Conservation (phyloP, 2,329 filamentous ascomycete species). For the Cryphonectria parasitica region DNA sequence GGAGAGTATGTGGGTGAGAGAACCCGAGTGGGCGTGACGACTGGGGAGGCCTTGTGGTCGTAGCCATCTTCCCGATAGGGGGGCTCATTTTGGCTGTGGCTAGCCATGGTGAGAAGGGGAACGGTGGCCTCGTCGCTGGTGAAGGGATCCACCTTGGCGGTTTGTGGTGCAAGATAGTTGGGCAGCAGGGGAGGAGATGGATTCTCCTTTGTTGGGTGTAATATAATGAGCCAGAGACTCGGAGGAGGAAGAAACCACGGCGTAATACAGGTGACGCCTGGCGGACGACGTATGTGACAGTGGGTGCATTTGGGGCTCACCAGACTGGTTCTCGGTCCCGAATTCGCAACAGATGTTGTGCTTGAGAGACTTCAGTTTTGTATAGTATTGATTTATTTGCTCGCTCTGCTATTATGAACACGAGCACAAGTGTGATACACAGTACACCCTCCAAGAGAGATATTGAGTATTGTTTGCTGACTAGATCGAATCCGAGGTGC, state of each 20-base stretch:
- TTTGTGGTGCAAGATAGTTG: background rate
- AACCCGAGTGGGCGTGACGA: slow-evolving; percentile 14
- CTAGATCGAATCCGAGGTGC: background rate
- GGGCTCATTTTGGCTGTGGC: slow-evolving; percentile 6
- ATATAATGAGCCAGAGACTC: background rate
- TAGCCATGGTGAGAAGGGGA: slow-evolving; percentile 24
- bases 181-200: background rate
- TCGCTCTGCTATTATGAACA: background rate
- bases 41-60: slow-evolving; percentile 17
- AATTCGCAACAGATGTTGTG: background rate
- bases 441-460: background rate
- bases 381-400: background rate
- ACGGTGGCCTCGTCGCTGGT: slow-evolving; percentile 23
- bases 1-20: slow-evolving; percentile 3
- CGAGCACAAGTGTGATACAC: background rate
- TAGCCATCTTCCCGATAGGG: slow-evolving; percentile 7
- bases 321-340: background rate
- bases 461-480: background rate
- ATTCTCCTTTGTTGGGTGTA: background rate
- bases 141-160: slow-evolving; percentile 19
- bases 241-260: background rate
- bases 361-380: background rate
- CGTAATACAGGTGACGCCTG: background rate
- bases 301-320: background rate
- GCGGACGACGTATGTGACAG: background rate